A percentile compares a stretch with the other conserved stretches of the same genome.
Evolutionary conservation across 306 rosid species (phyloP).

Genomic region (Acacia melanoxylon): DNA sequence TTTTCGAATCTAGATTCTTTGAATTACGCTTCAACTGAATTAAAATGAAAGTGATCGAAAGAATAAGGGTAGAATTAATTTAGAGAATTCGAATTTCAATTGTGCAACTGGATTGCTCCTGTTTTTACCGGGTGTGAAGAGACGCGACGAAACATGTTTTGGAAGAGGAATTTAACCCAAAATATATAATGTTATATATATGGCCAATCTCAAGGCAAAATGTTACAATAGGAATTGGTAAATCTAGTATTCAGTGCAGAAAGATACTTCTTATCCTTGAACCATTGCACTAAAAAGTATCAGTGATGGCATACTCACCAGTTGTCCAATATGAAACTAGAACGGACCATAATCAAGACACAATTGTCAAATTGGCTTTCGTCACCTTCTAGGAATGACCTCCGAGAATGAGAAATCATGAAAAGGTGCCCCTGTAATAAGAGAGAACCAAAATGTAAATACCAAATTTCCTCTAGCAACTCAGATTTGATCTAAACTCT

Average conservation of each 20-base stretch:
- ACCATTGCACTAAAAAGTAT: background rate
- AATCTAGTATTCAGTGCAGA: background rate
- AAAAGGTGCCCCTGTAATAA: conserved; percentile 80
- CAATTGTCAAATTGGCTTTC: conserved; percentile 6
- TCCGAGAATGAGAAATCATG: conserved; percentile 89
- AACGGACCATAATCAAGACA: background rate
- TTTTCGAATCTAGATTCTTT: background rate
- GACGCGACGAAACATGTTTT: background rate
- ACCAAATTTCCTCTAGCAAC: background rate
- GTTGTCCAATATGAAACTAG: background rate
- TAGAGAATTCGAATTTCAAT: background rate
- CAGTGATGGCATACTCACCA: background rate
- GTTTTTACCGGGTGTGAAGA: background rate
- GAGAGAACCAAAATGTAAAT: conserved; percentile 13
- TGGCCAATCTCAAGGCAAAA: background rate
- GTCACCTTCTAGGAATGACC: conserved; percentile 62
- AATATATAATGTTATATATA: background rate
- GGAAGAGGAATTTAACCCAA: background rate
- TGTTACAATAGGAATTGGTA: background rate
- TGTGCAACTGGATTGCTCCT: background rate
- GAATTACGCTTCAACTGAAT: background rate
- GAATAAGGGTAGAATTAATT: background rate
- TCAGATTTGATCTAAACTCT: background rate
- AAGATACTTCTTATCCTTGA: background rate
- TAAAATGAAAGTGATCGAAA: background rate